These are phyloP conservation scores for Sporisorium reilianum DNA, from an alignment of 1,284 basidiomycete species.

Conservation along the genomic window DNA sequence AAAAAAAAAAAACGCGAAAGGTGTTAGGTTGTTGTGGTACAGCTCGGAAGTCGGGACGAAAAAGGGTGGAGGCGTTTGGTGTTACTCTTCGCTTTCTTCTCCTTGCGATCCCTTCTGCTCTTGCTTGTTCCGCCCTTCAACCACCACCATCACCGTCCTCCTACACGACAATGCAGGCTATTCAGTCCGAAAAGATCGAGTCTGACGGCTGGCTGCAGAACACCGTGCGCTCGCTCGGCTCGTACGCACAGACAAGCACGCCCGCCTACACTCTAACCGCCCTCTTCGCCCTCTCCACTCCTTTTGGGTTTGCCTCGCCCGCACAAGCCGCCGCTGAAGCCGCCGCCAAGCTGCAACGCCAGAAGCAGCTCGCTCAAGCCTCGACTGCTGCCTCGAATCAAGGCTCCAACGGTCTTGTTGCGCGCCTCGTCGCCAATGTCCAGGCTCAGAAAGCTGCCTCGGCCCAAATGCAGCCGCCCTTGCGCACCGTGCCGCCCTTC, in stretches of 20 bases:
- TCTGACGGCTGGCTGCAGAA: conserved; percentile 27
- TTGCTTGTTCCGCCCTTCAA: not conserved
- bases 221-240: conserved; percentile 28
- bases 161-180: conserved; percentile 5
- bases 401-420: conserved; percentile 24
- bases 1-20: not conserved
- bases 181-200: not conserved
- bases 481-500: conserved; percentile 56
- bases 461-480: conserved; percentile 10
- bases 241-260: conserved; percentile 35
- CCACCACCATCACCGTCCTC: not conserved
- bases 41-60: conserved; percentile 17
- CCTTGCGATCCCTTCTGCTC: not conserved
- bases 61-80: conserved; percentile 10
- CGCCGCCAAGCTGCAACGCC: conserved; percentile 30
- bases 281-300: conserved; percentile 52
- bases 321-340: conserved; percentile 45
- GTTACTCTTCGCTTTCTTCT: not conserved
- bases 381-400: conserved; percentile 10
- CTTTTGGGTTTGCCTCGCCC: conserved; percentile 54
- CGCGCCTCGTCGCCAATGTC: conserved; percentile 37
- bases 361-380: conserved; percentile 26
- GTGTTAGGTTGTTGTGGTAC: not conserved
- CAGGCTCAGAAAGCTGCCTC: conserved; percentile 19
- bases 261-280: conserved; percentile 52